Percentiles rank a stretch among this genome's conserved stretches.
Conservation (phyloP, 2,329 filamentous ascomycete genomes). For the Verticillium albo-atrum region DNA sequence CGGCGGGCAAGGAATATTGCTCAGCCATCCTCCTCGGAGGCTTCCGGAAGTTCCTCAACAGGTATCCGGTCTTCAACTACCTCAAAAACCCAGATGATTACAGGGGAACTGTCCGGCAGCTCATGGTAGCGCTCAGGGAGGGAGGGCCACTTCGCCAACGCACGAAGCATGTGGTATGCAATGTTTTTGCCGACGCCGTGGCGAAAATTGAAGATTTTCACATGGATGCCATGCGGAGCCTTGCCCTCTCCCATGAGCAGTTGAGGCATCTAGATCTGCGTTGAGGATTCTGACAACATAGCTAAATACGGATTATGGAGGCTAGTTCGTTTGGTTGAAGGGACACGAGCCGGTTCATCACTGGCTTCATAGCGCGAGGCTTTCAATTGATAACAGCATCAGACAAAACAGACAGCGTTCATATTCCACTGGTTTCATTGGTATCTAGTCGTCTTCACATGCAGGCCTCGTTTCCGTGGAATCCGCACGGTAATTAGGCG, state of each 20-base stretch:
- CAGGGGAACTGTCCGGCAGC: not conserved
- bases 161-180: not conserved
- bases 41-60: not conserved
- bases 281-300: too few relatives aligned
- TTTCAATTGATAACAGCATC: not conserved
- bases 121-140: not conserved
- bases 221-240: not conserved
- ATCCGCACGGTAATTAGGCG: not conserved
- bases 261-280: not conserved
- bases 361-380: too few relatives aligned
- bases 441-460: not conserved
- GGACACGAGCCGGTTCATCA: too few relatives aligned
- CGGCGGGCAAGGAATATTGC: not conserved
- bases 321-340: too few relatives aligned
- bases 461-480: not conserved
- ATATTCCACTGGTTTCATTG: too few relatives aligned
- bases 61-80: not conserved
- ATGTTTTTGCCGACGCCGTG: not conserved
- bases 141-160: not conserved
- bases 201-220: not conserved
- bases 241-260: not conserved
- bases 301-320: too few relatives aligned
- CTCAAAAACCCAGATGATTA: not conserved
- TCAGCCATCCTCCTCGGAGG: not conserved
- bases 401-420: not conserved